Conservation (phyloP, 495 filamentous ascomycete genomes). For the Zalerion maritima region DNA sequence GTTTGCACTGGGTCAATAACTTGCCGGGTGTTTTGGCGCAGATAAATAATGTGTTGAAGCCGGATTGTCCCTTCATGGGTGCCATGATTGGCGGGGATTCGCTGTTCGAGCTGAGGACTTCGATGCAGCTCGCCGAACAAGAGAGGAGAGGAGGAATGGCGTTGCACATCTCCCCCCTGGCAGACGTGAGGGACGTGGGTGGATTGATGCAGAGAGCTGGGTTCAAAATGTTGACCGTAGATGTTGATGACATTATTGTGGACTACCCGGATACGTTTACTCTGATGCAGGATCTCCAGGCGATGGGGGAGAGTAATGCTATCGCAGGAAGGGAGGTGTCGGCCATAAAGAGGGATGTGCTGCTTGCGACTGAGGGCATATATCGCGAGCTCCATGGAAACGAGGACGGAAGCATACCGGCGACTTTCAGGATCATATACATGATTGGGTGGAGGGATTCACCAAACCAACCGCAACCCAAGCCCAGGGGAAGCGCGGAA, state of each 20-base stretch:
- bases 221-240: conserved; percentile 91
- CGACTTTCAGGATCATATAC: conserved; percentile 84
- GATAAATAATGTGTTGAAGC: conserved; percentile 70
- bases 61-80: conserved; percentile 82
- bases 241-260: conserved; percentile 92
- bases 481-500: conserved; percentile 69
- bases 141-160: conserved; percentile 79
- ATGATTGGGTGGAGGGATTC: conserved; percentile 99
- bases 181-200: conserved; percentile 84
- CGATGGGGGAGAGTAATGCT: conserved; percentile 88
- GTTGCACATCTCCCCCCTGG: conserved; percentile 75
- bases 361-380: conserved; percentile 78
- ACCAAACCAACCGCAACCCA: conserved; percentile 57
- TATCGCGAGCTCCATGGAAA: conserved; percentile 73
- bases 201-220: conserved; percentile 74
- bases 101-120: conserved; percentile 85
- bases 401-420: conserved; percentile 55
- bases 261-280: conserved; percentile 89
- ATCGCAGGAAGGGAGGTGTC: conserved; percentile 67
- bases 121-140: conserved; percentile 81
- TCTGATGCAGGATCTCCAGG: conserved; percentile 83
- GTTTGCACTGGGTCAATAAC: conserved; percentile 96
- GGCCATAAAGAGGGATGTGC: conserved; percentile 61
- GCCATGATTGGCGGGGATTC: conserved; percentile 95
- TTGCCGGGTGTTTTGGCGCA: conserved; percentile 70